A percentile compares a stretch with the other conserved stretches of the same genome.
Conservation (phyloP, 129 eudicot species). For the Erigeron canadensis region DNA sequence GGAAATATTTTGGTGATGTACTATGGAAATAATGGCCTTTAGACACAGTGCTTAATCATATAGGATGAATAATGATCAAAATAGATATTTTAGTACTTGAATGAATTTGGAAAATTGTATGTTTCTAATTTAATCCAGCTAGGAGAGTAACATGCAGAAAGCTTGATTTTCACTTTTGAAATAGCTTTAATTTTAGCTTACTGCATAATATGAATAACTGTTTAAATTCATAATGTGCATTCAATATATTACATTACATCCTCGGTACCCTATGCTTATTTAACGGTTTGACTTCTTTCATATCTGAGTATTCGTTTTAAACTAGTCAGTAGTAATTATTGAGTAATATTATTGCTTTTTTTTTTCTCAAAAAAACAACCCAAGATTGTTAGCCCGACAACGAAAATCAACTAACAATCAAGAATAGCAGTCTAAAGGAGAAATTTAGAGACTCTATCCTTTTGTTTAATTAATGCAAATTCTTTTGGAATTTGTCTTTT, state of each 20-base stretch:
- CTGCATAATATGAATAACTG: neutral
- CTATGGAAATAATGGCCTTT: conserved; percentile 8
- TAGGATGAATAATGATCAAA: conserved; percentile 9
- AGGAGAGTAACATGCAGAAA: conserved; percentile 11
- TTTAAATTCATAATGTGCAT: neutral
- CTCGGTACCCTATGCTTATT: neutral
- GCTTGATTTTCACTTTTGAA: conserved; percentile 19
- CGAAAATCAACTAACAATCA: neutral
- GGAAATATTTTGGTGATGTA: conserved; percentile 6
- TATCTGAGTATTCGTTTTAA: conserved; percentile 4
- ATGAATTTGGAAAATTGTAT: neutral
- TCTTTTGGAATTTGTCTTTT: conserved; percentile 5
- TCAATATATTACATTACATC: neutral
- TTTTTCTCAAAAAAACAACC: neutral
- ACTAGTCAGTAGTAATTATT: conserved; percentile 2
- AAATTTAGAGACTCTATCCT: neutral
- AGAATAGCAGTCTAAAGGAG: conserved; percentile 1
- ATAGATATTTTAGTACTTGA: conserved; percentile 4
- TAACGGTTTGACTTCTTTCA: neutral
- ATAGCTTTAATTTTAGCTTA: conserved; percentile 10
- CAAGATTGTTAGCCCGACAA: conserved; percentile 3
- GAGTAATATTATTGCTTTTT: neutral
- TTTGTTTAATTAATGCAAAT: conserved; percentile 2
- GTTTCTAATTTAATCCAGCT: neutral
- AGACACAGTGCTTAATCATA: neutral